These are phyloP conservation scores for Cyberlindnera meyerae DNA, from an alignment of 805 yeast genomes.

Conservation along the genomic window DNA sequence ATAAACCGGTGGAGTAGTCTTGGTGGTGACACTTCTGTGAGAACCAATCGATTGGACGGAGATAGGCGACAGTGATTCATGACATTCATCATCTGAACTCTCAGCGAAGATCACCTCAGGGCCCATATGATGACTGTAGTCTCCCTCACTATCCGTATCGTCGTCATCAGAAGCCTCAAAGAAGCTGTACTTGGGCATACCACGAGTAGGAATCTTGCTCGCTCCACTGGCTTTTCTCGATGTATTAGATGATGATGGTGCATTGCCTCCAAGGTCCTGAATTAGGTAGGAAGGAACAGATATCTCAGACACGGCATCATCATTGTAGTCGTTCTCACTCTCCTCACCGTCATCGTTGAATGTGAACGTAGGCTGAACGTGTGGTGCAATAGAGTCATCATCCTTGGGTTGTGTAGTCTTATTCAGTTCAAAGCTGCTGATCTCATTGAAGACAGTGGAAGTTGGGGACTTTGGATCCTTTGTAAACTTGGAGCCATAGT, in stretches of 20 bases:
- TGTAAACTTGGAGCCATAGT: no score
- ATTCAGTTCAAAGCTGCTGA: constrained; percentile 20
- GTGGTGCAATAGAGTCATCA: constrained; percentile 9
- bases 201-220: constrained; percentile 16
- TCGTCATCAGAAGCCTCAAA: constrained; percentile 20
- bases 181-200: constrained; percentile 24
- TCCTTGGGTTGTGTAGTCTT: constrained; percentile 6
- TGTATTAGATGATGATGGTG: not conserved
- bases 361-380: no score
- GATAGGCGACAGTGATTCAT: no score
- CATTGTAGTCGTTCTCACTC: constrained; percentile 5
- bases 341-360: constrained; percentile 8
- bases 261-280: constrained; percentile 9
- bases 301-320: constrained; percentile 11
- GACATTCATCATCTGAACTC: constrained; percentile 9
- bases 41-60: no score
- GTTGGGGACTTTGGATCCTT: no score
- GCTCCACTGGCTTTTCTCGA: not conserved
- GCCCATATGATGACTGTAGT: constrained; percentile 3
- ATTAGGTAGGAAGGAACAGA: constrained; percentile 17
- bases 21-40: no score
- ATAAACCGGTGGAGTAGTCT: no score
- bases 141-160: constrained; percentile 7
- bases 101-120: constrained; percentile 18
- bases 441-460: constrained; percentile 11